phyloP scores from a whole-genome alignment of 2,329 filamentous ascomycete genomes.

The Colletotrichum viniferum region DNA sequence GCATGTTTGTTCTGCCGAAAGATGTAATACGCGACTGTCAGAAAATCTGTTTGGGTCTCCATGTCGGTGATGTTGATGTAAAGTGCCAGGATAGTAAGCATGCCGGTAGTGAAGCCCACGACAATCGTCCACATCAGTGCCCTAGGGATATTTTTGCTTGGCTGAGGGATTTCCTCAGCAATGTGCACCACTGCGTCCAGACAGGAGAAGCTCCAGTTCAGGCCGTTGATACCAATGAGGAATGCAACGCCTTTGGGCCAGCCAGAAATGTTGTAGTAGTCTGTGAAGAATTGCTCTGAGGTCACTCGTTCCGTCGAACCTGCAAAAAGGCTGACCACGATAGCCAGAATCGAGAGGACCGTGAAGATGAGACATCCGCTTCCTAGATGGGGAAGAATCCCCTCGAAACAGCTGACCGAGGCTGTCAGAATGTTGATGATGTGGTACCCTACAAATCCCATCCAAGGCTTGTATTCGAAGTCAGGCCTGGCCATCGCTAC shows the following conservation, averaged over 20 bases:
- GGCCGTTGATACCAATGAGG: conserved; percentile 31
- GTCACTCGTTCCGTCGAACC: conserved; percentile 22
- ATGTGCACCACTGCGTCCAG: conserved; percentile 32
- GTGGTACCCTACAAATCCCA: conserved; percentile 30
- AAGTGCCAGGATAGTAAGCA: conserved; percentile 23
- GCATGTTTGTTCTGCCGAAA: conserved; percentile 26
- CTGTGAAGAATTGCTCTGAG: conserved; percentile 25
- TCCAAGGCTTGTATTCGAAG: conserved; percentile 30
- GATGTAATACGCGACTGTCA: conserved; percentile 25
- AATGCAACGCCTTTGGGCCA: conserved; percentile 32
- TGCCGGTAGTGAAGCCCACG: conserved; percentile 25
- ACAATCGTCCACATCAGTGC: conserved; percentile 28
- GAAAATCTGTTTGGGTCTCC: conserved; percentile 23
- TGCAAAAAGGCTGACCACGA: conserved; percentile 30
- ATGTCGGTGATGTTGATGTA: conserved; percentile 30
- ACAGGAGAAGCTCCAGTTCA: conserved; percentile 34
- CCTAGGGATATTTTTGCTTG: conserved; percentile 27
- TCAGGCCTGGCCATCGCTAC: conserved; percentile 25
- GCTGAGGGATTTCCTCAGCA: conserved; percentile 31
- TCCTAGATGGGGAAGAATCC: conserved; percentile 27
- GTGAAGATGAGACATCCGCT: conserved; percentile 28
- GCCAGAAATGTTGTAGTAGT: conserved; percentile 25
- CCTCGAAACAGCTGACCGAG: conserved; percentile 25
- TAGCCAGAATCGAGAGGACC: conserved; percentile 24
- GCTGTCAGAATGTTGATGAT: conserved; percentile 26